Base-by-base conservation (phyloP, 2,329 filamentous ascomycete species). In the Chlorencoelia australis region DNA sequence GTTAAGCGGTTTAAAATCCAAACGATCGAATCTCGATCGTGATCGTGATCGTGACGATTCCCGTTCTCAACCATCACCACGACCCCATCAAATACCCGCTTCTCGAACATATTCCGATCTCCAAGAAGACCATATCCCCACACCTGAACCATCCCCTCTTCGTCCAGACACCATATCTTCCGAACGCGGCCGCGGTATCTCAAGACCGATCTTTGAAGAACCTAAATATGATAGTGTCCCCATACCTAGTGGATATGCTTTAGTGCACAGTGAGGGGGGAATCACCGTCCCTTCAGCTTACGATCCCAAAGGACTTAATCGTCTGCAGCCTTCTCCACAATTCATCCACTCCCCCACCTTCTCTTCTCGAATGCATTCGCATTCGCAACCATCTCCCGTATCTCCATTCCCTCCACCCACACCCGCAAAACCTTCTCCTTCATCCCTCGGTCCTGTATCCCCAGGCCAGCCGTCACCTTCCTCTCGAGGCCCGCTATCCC, bases 181-280 rank as follows among this genome's bases (percentile, higher is more conserved):
- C 19, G 40, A 49, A 7, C 46, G 49, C 14, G 45, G 51, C 13
- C 44, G 47, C 4, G 41, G 26, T n/a, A n/a, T n/a, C n/a, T n/a
- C n/a, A n/a, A n/a, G n/a, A n/a, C n/a, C 43, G n/a, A n/a, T n/a
- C n/a, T n/a, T n/a, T 11, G 40, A 45, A 41, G 53, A 55, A 20
- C 50, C 46, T 9, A 41, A 45, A 18, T 58, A 58, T 35, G 46
- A 51, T 39, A 46, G 35, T 18, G 53, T 55, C 7, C 54, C 53
- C 2, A 57, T 57, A 28, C 54, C 55, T 14, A 48, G 47, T 4
- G 50, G 50, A 4, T 58, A 58, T 31, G 22, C 35, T 11, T 35
- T 54, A 2, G 55, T 57, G 6, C 44, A 46, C 26, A 51, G 52
- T 5, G 47, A 55, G 30, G 54, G 54, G 11, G 43, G 46, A 6